Evolutionary conservation across 83 land plant species (phyloP), one percentile per base, ranked within the genome.

Genomic region (Picea abies): DNA sequence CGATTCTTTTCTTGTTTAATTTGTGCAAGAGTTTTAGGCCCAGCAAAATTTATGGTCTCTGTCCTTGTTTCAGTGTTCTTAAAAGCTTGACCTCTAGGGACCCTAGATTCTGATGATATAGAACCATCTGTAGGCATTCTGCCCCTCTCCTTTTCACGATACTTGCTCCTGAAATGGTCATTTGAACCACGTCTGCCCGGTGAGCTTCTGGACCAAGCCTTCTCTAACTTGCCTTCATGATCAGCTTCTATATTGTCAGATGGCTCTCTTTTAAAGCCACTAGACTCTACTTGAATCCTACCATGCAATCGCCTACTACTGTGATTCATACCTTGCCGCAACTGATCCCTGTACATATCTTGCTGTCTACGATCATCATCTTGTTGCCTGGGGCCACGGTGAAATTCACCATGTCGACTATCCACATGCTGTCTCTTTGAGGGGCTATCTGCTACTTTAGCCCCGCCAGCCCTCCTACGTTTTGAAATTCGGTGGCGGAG

Each of bases 231-330:
- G 8, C 29, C 76, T 60, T 76, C 64, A 39, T 44, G 19, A 60
- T 70, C 39, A 39, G n/a, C 2, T 6, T 81, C 44, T 26, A 78
- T 14, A 47, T 70, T 82, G 77, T 52, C 26, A 14, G 44, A 71
- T 19, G 61, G 29, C 10, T 77, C 80, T 1, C 81, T 66, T 69
- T 87, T 65, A 60, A 85, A 73, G 79, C 84, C 77, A 37, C 75
- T 73, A n/a, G 86, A 81, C 56, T 78, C 80, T 16, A 84, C 70
- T 61, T 71, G 85, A 76, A 91, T 82, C 82, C 95, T 89, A n/a
- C 93, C 95, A 35, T 82, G 84, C 32, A 93, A 79, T 44, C 95
- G 91, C 56, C 73, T 91, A 83, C 90, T 88, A 44, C 81, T 77
- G 16, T 83, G 84, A 4, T 49, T 10, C 17, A 82, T 17, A 39